Conservation (phyloP, 2,329 filamentous ascomycete species). For the Pezizomycotina sp. region DNA sequence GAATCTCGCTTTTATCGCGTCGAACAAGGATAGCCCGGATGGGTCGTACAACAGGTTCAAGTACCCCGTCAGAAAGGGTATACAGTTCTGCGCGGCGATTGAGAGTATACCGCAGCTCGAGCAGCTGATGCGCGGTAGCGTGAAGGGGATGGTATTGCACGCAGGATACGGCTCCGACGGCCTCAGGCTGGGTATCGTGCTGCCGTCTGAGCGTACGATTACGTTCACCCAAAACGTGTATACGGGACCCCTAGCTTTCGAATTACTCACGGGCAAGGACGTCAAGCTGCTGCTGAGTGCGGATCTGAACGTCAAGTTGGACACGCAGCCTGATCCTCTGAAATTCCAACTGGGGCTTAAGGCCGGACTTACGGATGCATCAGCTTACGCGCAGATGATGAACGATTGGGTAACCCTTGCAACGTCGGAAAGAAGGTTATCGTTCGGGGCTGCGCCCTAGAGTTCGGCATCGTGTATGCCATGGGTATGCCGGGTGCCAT, state of each 20-base stretch:
- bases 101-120: conserved; percentile 15
- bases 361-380: conserved; percentile 10
- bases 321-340: conserved; percentile 14
- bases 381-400: conserved; percentile 19
- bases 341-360: conserved; percentile 19
- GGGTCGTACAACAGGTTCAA: conserved; percentile 14
- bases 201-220: conserved; percentile 14
- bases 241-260: conserved; percentile 17
- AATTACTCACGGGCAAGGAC: conserved; percentile 9
- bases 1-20: conserved; percentile 18
- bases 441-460: conserved; percentile 17
- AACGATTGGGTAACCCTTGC: conserved; percentile 20
- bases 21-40: conserved; percentile 9
- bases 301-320: conserved; percentile 13
- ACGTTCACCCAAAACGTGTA: conserved; percentile 7
- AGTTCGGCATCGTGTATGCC: conserved; percentile 18
- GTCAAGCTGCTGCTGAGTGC: conserved; percentile 15
- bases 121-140: conserved; percentile 9
- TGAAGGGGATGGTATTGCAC: conserved; percentile 15
- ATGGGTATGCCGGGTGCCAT: conserved; percentile 16
- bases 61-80: conserved; percentile 18
- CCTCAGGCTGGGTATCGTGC: conserved; percentile 16
- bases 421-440: conserved; percentile 13
- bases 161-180: conserved; percentile 12
- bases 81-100: conserved; percentile 20